Base-by-base conservation (phyloP, 1,284 basidiomycete species). In the Malassezia equina region DNA sequence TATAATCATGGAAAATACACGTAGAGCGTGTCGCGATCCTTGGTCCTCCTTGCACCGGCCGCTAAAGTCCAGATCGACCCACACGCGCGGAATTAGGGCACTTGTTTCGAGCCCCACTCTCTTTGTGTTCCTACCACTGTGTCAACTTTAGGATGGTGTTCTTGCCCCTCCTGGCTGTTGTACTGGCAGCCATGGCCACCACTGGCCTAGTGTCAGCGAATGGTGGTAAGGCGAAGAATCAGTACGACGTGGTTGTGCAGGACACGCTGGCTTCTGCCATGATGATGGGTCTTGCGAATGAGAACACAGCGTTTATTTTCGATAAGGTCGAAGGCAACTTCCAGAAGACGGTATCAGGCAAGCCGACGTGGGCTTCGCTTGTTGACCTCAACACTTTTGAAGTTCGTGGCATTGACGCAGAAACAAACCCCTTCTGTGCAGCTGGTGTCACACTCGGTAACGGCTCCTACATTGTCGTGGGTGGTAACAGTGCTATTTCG, bases 291-390 rank as follows among this genome's bases (percentile, higher is more conserved):
- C 60, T 74, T 25, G 60, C 69, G 36, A 64, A 72, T 55, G 62
- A 74, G 43, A 50, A 72, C 41, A 64, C 61, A 36, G 71, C 75
- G 33, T 73, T 75, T 52, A 75, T 77, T 40, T 62, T 76, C 32
- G 76, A 77, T 64, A 77, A 77, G 62, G 70, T 67, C 11, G 76
- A 77, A 59, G 69, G 72, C 60, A 77, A 76, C 62, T 57, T 52
- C 9, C n/a, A 44, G 13, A 41, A 44, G 19, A 51, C 67, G 9
- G 23, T 46, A 12, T 55, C 63, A n/a, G 65, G 61, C 13, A 63
- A 59, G 33, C 68, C 65, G 12, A 62, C 65, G 3, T 73, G 71
- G 71, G 68, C 65, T 19, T 59, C 68, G 12, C 61, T 71, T 54
- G 62, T 67, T 43, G 59, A 59, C 17, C 52, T 72, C 15, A 52